phyloP scores from a whole-genome alignment of 768 basidiomycete species.

The Tulasnella sp. region DNA sequence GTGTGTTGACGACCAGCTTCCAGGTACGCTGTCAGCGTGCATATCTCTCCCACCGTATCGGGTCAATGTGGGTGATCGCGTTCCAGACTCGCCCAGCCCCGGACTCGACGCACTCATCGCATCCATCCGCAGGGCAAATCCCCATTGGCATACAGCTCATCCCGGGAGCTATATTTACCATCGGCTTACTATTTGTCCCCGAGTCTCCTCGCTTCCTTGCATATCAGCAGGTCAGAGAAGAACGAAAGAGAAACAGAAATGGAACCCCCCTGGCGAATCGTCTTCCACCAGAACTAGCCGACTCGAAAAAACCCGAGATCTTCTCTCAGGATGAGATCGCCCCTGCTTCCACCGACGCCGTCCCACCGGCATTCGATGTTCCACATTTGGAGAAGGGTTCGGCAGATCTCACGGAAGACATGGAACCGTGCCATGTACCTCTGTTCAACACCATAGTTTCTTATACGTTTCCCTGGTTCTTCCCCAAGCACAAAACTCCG shows the following conservation, averaged over 20 bases:
- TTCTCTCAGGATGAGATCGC: too few relatives aligned
- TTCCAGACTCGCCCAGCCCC: background rate
- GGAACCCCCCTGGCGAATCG: too few relatives aligned
- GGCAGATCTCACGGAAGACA: too few relatives aligned
- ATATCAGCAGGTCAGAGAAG: background rate
- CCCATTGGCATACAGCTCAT: slow-evolving; percentile 12
- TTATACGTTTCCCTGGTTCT: too few relatives aligned
- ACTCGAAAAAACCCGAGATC: too few relatives aligned
- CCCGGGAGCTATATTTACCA: slow-evolving; percentile 8
- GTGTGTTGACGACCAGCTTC: background rate
- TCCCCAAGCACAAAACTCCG: too few relatives aligned
- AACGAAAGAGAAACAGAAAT: background rate
- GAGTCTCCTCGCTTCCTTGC: slow-evolving; percentile 13
- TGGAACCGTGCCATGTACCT: too few relatives aligned
- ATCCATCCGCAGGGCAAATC: background rate
- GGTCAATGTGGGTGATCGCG: background rate
- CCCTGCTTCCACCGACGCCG: too few relatives aligned
- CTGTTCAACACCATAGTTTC: too few relatives aligned
- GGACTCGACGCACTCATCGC: background rate
- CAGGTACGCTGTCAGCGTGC: slow-evolving; percentile 14
- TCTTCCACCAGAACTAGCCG: too few relatives aligned
- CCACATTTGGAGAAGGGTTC: too few relatives aligned
- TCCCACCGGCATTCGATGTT: too few relatives aligned
- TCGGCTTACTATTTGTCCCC: slow-evolving; percentile 8
- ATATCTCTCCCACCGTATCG: background rate